These are phyloP conservation scores for Monosporascus sp. DNA, from an alignment of 2,329 filamentous ascomycete genomes.

Conservation along the genomic window DNA sequence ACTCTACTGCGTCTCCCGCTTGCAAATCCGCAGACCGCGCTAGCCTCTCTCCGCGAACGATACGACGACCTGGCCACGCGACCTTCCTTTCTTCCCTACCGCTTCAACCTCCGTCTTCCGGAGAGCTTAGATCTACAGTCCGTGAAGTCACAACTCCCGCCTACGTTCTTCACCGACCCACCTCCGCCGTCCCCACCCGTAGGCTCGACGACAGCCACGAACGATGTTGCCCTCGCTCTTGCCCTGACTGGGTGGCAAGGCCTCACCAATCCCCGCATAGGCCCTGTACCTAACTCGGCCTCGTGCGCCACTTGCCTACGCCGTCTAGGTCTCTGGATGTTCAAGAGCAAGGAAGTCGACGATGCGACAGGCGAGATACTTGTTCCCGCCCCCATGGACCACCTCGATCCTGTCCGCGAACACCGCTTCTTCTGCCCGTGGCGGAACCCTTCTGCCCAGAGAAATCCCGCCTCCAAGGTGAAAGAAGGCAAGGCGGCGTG, in stretches of 20 bases:
- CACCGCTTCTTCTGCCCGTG: slow-evolving; percentile 84
- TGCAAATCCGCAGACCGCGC: slow-evolving; percentile 53
- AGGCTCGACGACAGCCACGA: slow-evolving; percentile 33
- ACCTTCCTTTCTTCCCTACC: slow-evolving; percentile 54
- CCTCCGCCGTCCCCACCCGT: slow-evolving; percentile 21
- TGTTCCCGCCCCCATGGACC: slow-evolving; percentile 57
- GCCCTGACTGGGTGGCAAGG: slow-evolving; percentile 75
- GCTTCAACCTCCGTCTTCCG: slow-evolving; percentile 57
- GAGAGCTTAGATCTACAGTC: slow-evolving; percentile 46
- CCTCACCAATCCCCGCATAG: slow-evolving; percentile 47
- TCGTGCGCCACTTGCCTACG: slow-evolving; percentile 84
- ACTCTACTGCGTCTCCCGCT: slow-evolving; percentile 58
- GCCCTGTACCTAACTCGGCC: slow-evolving; percentile 66
- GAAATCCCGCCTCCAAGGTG: slow-evolving; percentile 36
- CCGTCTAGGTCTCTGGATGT: slow-evolving; percentile 90
- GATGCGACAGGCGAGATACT: slow-evolving; percentile 45
- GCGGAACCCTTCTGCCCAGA: slow-evolving; percentile 62
- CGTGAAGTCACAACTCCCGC: slow-evolving; percentile 45
- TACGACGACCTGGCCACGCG: slow-evolving; percentile 59
- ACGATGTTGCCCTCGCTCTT: slow-evolving; percentile 61
- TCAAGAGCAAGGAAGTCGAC: slow-evolving; percentile 67
- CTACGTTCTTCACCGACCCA: slow-evolving; percentile 49
- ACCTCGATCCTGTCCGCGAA: slow-evolving; percentile 64
- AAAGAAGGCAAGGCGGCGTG: slow-evolving; percentile 45
- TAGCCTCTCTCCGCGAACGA: slow-evolving; percentile 55